A percentile compares a stretch with the other conserved stretches of the same genome.
phyloP scores from a whole-genome alignment of 169 alveolate genomes.

The Eimeria praecox region DNA sequence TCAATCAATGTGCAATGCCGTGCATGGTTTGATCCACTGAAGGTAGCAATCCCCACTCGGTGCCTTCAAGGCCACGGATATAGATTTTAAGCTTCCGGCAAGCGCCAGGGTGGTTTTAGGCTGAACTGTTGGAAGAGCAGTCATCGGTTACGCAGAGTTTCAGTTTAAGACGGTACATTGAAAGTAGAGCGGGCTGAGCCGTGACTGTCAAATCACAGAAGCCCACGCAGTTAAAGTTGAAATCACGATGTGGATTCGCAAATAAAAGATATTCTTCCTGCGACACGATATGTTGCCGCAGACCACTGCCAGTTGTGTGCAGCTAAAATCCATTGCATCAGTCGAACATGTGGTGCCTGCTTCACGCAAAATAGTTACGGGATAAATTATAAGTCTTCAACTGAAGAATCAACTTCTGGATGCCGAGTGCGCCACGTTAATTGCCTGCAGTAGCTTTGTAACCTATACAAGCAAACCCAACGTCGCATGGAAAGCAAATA shows the following conservation, averaged over 20 bases:
- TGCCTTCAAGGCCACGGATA: not conserved
- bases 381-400: not conserved
- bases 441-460: constrained; percentile 56
- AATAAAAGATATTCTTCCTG: not conserved
- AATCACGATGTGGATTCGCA: not conserved
- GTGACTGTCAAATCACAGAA: not conserved
- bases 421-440: constrained; percentile 41
- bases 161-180: not conserved
- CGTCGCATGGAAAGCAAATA: not conserved
- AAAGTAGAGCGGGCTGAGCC: not conserved
- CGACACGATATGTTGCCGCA: not conserved
- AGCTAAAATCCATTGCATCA: not conserved
- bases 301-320: constrained; percentile 13
- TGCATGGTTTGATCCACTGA: not conserved
- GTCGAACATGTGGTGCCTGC: not conserved
- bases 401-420: not conserved
- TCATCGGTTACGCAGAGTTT: not conserved
- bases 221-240: not conserved
- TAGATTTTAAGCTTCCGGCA: not conserved
- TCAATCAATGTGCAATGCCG: not conserved
- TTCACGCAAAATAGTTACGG: not conserved
- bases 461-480: not conserved
- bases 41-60: not conserved
- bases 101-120: not conserved
- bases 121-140: not conserved